Percentiles rank a stretch among this genome's conserved stretches.
Evolutionary conservation across 345 rosid genomes (phyloP).

Genomic region (Syzygium aqueum): DNA sequence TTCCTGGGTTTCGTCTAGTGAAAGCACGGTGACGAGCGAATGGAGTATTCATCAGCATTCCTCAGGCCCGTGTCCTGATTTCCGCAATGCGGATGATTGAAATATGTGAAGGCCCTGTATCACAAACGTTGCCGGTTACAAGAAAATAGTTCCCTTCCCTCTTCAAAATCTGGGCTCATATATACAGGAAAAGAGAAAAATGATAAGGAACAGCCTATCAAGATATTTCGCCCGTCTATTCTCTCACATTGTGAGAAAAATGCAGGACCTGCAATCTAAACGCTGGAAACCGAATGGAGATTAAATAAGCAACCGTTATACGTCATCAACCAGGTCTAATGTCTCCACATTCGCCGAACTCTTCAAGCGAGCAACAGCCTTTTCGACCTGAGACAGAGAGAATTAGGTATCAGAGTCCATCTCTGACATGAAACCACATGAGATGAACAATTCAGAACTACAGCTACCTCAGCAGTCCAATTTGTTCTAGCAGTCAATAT

Average conservation of each 20-base stretch:
- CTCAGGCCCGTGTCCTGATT: background rate
- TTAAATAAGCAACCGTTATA: background rate
- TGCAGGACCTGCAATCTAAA: background rate
- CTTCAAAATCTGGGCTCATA: background rate
- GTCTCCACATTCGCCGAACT: slow-evolving; percentile 32
- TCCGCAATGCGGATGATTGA: background rate
- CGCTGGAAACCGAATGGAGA: background rate
- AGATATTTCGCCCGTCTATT: background rate
- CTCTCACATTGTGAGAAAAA: background rate
- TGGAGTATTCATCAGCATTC: background rate
- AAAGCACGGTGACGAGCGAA: background rate
- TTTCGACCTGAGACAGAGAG: slow-evolving; percentile 42
- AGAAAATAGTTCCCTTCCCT: background rate
- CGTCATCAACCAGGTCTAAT: background rate
- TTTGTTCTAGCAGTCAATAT: slow-evolving; percentile 68
- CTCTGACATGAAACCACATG: background rate
- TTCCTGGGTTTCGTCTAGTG: background rate
- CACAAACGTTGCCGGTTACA: background rate
- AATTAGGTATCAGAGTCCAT: background rate
- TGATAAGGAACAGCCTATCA: background rate
- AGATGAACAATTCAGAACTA: background rate
- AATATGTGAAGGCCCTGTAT: background rate
- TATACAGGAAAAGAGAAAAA: background rate
- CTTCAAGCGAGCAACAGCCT: slow-evolving; percentile 46
- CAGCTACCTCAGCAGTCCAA: slow-evolving; percentile 64